Percentiles rank a stretch among this genome's conserved stretches.
phyloP scores from a whole-genome alignment of 305 asterid species.

The Ruellia speciosa region DNA sequence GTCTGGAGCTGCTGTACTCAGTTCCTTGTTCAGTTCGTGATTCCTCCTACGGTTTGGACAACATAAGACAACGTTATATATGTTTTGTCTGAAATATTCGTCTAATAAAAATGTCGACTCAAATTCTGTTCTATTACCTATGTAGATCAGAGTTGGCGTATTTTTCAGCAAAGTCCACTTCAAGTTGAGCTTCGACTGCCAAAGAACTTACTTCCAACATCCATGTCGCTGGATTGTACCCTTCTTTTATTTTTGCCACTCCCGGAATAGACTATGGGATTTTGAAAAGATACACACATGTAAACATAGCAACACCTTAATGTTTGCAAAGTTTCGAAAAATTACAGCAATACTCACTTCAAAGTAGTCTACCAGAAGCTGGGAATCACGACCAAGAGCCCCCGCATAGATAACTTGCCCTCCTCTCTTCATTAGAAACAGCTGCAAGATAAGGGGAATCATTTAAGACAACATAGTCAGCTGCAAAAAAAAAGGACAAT shows the following conservation, averaged over 20 bases:
- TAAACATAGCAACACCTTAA: background rate
- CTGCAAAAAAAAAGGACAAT: background rate
- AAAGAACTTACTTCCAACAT: constrained; percentile 39
- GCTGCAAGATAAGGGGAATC: constrained; percentile 2
- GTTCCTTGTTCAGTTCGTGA: constrained; percentile 28
- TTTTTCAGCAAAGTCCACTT: constrained; percentile 30
- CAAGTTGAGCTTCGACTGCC: constrained; percentile 31
- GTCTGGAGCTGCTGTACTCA: constrained; percentile 35
- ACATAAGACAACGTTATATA: background rate
- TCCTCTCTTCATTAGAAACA: constrained; percentile 50
- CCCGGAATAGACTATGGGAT: constrained; percentile 30
- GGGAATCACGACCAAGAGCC: constrained; percentile 40
- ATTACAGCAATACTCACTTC: constrained; percentile 27
- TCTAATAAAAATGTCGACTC: background rate
- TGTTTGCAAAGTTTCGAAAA: background rate
- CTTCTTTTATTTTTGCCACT: constrained; percentile 35
- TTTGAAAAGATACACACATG: background rate
- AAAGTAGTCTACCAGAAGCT: constrained; percentile 32
- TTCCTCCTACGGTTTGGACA: constrained; percentile 29
- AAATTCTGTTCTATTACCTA: constrained; percentile 17
- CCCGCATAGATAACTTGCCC: constrained; percentile 49
- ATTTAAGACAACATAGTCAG: background rate
- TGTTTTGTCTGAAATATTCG: constrained; percentile 1
- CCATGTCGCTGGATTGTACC: constrained; percentile 46
- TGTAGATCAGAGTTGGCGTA: constrained; percentile 35